Percentiles rank a stretch among this genome's conserved stretches.
Conservation (phyloP, 1,284 basidiomycete species). For the Fomitiporia mediterranea region DNA sequence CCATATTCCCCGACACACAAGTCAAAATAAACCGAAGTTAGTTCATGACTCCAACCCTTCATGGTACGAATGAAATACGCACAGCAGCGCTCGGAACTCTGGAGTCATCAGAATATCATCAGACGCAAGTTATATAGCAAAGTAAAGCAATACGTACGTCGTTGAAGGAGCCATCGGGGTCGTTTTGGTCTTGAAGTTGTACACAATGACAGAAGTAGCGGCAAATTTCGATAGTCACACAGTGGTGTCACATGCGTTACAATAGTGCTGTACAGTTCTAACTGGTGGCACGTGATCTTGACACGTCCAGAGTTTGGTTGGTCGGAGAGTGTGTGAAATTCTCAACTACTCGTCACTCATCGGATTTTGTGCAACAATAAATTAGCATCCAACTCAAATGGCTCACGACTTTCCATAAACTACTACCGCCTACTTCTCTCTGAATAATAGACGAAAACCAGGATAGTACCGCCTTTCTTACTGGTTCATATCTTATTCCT, state of each 20-base stretch:
- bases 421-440: too few relatives aligned
- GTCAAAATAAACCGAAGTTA: conserved; percentile 9
- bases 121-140: conserved; percentile 19
- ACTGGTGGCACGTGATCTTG: too few relatives aligned
- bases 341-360: too few relatives aligned
- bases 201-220: neutral
- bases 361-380: too few relatives aligned
- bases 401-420: too few relatives aligned
- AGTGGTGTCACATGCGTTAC: neutral
- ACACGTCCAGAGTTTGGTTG: too few relatives aligned
- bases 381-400: too few relatives aligned
- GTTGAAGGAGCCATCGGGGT: conserved; percentile 61
- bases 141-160: conserved; percentile 46
- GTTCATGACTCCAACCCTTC: neutral
- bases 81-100: conserved; percentile 73
- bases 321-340: too few relatives aligned
- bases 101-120: conserved; percentile 2
- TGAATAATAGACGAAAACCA: too few relatives aligned
- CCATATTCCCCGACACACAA: neutral
- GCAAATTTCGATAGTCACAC: neutral
- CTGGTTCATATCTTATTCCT: too few relatives aligned
- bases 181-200: neutral
- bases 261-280: conserved; percentile 1
- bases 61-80: conserved; percentile 30
- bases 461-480: too few relatives aligned